Percentiles rank a stretch among this genome's conserved stretches.
Evolutionary conservation across 345 rosid genomes (phyloP).

Genomic region (Crucihimalaya himalaica): DNA sequence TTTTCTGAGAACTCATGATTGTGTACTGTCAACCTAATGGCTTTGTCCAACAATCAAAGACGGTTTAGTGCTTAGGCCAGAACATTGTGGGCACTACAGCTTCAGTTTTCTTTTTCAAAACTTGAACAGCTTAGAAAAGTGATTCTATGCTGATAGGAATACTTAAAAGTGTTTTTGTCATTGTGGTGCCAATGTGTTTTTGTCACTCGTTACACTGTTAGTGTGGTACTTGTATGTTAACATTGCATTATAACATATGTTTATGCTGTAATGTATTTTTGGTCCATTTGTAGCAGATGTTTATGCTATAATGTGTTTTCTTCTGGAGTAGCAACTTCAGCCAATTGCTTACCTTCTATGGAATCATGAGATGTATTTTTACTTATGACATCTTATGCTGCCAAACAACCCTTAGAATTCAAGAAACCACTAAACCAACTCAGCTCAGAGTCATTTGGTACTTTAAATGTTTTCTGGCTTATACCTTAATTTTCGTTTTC

Average conservation of each 20-base stretch:
- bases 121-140: not conserved
- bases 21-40: not conserved
- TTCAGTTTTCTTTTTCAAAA: not conserved
- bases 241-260: not conserved
- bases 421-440: not conserved
- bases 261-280: not conserved
- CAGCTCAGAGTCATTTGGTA: constrained; percentile 9
- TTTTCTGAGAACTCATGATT: constrained; percentile 7
- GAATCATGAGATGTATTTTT: not conserved
- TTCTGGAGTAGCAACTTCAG: constrained; percentile 17
- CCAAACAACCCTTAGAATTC: not conserved
- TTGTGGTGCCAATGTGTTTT: not conserved
- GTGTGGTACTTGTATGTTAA: constrained; percentile 6
- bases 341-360: constrained; percentile 2
- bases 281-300: constrained; percentile 3
- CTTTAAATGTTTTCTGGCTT: not conserved
- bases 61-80: not conserved
- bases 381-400: constrained; percentile 1
- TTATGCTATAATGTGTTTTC: not conserved
- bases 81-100: not conserved
- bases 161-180: no score
- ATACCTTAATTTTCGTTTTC: not conserved
- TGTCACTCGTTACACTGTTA: not conserved
- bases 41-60: not conserved
- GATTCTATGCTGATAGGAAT: not conserved